phyloP scores from a whole-genome alignment of 176 grass and related monocot genomes.

The Oryza longistaminata region DNA sequence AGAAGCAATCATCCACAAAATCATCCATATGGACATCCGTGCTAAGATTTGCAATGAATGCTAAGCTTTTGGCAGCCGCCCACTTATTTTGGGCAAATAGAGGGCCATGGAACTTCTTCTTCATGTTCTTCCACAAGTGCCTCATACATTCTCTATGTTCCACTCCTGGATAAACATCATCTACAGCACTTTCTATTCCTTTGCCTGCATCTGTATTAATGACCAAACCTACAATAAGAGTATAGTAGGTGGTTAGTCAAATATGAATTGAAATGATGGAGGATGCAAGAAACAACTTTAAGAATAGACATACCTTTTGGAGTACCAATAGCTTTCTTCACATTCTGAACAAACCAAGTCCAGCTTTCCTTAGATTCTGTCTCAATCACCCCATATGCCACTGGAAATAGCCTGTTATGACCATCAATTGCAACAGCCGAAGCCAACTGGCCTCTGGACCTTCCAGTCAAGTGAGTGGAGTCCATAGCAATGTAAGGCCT shows the following conservation, averaged over 20 bases:
- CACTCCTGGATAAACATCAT: background rate
- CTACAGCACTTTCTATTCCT: too few relatives aligned
- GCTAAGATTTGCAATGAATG: background rate
- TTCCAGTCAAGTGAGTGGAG: background rate
- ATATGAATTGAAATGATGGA: too few relatives aligned
- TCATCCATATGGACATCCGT: background rate
- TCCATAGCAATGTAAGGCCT: background rate
- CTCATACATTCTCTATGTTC: background rate
- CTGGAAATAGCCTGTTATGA: background rate
- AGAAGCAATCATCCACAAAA: background rate
- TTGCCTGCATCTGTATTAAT: background rate
- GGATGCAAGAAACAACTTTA: too few relatives aligned
- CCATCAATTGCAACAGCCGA: background rate
- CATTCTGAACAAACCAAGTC: background rate
- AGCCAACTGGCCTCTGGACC: background rate
- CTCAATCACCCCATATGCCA: background rate
- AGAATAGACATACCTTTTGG: too few relatives aligned
- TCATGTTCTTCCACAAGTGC: too few relatives aligned
- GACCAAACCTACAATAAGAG: background rate
- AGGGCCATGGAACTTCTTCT: too few relatives aligned
- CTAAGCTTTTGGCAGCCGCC: background rate
- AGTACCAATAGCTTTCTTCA: background rate
- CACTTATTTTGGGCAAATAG: too few relatives aligned
- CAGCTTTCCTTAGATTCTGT: background rate
- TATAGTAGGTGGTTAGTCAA: too few relatives aligned